phyloP scores from a whole-genome alignment of 2,329 filamentous ascomycete genomes.

The Phaeosphaeriaceae sp. region DNA sequence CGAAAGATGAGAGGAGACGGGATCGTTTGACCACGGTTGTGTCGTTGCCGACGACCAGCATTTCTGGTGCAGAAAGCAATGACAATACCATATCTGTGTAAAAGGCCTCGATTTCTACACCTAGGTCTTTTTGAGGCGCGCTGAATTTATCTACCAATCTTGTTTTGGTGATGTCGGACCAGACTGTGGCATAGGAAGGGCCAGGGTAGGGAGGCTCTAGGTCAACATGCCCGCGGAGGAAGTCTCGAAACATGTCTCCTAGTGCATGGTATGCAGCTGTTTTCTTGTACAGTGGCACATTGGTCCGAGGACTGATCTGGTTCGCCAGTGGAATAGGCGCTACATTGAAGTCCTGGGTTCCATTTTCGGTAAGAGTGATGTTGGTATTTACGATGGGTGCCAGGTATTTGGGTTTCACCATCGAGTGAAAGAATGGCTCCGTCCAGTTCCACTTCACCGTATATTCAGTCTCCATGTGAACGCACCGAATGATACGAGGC shows the following conservation, averaged over 20 bases:
- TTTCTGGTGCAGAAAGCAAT: conserved; percentile 42
- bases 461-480: conserved; percentile 44
- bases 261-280: conserved; percentile 44
- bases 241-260: conserved; percentile 38
- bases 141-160: conserved; percentile 49
- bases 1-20: conserved; percentile 36
- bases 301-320: conserved; percentile 31
- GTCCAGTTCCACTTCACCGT: conserved; percentile 41
- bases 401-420: conserved; percentile 28
- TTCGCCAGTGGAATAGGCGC: conserved; percentile 28
- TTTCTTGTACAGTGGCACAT: conserved; percentile 41
- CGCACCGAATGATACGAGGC: conserved; percentile 39
- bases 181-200: conserved; percentile 32
- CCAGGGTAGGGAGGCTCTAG: conserved; percentile 34
- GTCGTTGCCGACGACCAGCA: conserved; percentile 31
- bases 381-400: conserved; percentile 40
- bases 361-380: conserved; percentile 40
- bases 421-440: conserved; percentile 34
- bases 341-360: conserved; percentile 44
- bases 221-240: conserved; percentile 40
- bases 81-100: conserved; percentile 46
- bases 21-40: conserved; percentile 26
- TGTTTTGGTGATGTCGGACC: conserved; percentile 51
- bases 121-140: conserved; percentile 31
- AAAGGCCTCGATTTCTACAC: conserved; percentile 32